phyloP scores from a whole-genome alignment of 1,139 yeast species.

The Taphrina pruni region DNA sequence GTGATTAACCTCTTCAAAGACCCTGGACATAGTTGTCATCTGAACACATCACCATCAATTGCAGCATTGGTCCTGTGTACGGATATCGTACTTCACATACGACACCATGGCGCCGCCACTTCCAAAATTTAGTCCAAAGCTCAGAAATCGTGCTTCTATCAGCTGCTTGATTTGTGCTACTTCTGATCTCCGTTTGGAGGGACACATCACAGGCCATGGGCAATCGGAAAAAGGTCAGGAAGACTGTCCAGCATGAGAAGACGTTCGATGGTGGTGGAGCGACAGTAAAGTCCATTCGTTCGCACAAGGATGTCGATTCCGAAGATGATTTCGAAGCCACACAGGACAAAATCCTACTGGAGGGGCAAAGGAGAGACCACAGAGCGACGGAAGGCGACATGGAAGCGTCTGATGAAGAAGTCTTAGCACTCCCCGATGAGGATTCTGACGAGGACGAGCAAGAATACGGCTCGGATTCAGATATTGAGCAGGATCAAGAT shows the following conservation, averaged over 20 bases:
- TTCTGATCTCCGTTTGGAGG: not conserved
- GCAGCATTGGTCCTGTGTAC: not conserved
- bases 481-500: constrained; percentile 44
- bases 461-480: constrained; percentile 7
- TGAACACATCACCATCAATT: not conserved
- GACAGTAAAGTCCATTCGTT: constrained; percentile 14
- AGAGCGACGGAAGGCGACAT: constrained; percentile 26
- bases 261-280: constrained; percentile 40
- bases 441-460: constrained; percentile 42
- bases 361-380: constrained; percentile 27
- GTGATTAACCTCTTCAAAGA: no score
- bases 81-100: constrained; percentile 6
- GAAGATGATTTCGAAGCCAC: constrained; percentile 47
- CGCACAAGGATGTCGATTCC: constrained; percentile 43
- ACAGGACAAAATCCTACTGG: constrained; percentile 46
- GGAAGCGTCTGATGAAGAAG: constrained; percentile 48
- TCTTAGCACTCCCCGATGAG: constrained; percentile 44
- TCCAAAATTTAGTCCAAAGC: constrained; percentile 6
- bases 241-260: constrained; percentile 20
- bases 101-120: constrained; percentile 13
- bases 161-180: not conserved
- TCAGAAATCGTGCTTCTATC: not conserved
- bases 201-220: constrained; percentile 16
- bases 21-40: not conserved
- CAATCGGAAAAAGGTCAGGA: constrained; percentile 22